Evolutionary conservation across 345 rosid genomes (phyloP).

Genomic region (Pelargonium nanum): DNA sequence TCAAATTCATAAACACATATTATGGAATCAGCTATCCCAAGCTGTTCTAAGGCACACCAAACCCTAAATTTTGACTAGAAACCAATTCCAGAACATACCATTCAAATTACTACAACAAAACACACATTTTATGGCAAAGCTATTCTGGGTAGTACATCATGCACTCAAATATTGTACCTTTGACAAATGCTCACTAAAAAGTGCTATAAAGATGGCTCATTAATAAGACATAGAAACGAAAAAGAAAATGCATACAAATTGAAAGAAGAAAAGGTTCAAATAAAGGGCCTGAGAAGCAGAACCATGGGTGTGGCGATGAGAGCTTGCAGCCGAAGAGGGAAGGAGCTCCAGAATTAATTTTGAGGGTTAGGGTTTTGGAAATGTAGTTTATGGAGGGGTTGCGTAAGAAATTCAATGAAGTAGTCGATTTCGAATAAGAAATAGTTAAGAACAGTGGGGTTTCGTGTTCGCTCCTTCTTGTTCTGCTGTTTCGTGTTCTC

Average conservation of each 20-base stretch:
- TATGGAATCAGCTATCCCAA: no score
- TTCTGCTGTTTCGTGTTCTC: slow-evolving; percentile 1
- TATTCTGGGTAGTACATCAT: slow-evolving; percentile 1
- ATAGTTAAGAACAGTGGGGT: neutral
- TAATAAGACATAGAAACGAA: neutral
- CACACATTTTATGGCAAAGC: neutral
- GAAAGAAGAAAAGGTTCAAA: neutral
- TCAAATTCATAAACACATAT: no score
- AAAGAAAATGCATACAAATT: neutral
- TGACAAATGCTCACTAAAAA: neutral
- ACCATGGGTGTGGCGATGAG: slow-evolving; percentile 13
- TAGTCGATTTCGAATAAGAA: neutral
- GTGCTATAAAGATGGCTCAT: neutral
- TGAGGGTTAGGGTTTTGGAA: slow-evolving; percentile 3
- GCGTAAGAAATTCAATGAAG: neutral
- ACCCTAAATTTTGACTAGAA: no score
- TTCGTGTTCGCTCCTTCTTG: neutral
- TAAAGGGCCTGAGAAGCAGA: slow-evolving; percentile 10
- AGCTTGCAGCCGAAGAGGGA: neutral
- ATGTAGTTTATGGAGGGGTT: neutral
- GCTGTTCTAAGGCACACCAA: no score
- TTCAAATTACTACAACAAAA: neutral
- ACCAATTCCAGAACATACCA: neutral
- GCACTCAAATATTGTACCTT: neutral
- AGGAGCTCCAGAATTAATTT: neutral